Base-by-base conservation (phyloP, 306 rosid species). In the Vicia sativa region DNA sequence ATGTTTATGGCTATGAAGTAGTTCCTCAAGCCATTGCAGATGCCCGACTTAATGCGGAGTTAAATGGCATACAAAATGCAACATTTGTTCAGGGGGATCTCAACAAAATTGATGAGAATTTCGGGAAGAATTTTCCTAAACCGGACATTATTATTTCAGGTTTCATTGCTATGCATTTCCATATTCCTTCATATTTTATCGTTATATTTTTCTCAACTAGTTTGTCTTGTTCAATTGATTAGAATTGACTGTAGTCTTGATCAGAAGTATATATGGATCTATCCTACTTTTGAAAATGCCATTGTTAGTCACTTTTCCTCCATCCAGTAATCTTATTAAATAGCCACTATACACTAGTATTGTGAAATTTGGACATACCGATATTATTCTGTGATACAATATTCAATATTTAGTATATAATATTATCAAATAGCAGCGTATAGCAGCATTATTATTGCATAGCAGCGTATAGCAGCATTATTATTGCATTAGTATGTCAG, bases 81-180 rank as follows among this genome's bases (percentile, higher is more conserved):
- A 90, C 95, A 74, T 93, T 90, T 79, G 79, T 90, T 26, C 96
- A 90, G 77, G 96, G 97, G 38, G 97, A 92, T 82, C 95, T 93
- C 60, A 93, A 86, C 66, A 93, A 90, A 82, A 90, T 93, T 62
- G 98, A 93, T 68, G 90, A 82, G 75, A 87, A 61, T 70, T 90
- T 93, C 34, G 97, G 96, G 75, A 85, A 78, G 74, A 83, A 76
- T 77, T 90, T 93, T 80, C 96, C 97, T 63, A 88, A 84, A 78
- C 98, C 98, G 0, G 91, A 93, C 74, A 77, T 93, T 31, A 88
- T 93, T 73, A 93, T 93, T 77, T 83, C 98, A 70, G 98, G 98
- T 93, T 61, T 53, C 15, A 9, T 39, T 67, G 42, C 75, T 65
- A 59, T 16, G 15, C 41, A 55, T 43, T 59, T 70, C 46, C 44